These are phyloP conservation scores for Trametes cinnabarina DNA, from an alignment of 768 basidiomycete genomes.

Conservation along the genomic window DNA sequence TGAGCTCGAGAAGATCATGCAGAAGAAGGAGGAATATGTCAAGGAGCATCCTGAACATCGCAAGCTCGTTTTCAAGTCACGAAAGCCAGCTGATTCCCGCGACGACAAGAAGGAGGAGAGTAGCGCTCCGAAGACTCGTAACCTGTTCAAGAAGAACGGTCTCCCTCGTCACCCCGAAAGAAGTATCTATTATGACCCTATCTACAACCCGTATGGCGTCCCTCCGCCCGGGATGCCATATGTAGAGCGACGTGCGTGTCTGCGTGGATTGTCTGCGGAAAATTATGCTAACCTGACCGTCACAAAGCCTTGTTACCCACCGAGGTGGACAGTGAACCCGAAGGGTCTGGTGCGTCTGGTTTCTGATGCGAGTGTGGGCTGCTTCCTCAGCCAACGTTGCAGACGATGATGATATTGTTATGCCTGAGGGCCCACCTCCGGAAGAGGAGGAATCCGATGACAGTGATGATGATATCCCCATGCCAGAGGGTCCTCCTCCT, in stretches of 20 bases:
- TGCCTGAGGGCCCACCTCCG: constrained; percentile 67
- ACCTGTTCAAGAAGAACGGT: constrained; percentile 79
- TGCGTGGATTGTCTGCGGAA: neutral
- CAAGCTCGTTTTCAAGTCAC: constrained; percentile 71
- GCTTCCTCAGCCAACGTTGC: neutral
- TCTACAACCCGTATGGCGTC: constrained; percentile 92
- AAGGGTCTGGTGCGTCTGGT: constrained; percentile 37
- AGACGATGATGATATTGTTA: constrained; percentile 51
- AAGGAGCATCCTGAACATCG: constrained; percentile 91
- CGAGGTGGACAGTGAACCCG: constrained; percentile 64
- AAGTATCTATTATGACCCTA: constrained; percentile 88
- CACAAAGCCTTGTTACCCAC: constrained; percentile 55
- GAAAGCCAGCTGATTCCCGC: constrained; percentile 41
- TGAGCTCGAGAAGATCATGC: constrained; percentile 77
- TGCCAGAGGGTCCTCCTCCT: constrained; percentile 82
- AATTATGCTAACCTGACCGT: neutral
- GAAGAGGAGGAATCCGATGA: constrained; percentile 45
- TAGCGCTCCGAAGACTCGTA: constrained; percentile 49
- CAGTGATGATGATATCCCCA: constrained; percentile 82
- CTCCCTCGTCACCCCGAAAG: constrained; percentile 87
- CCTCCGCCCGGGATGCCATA: constrained; percentile 99
- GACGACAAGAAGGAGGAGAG: constrained; percentile 43
- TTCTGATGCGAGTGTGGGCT: constrained; percentile 29
- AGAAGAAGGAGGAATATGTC: constrained; percentile 90
- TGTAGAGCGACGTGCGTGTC: constrained; percentile 72